phyloP scores from a whole-genome alignment of 129 eudicot genomes.

The Rutidosis leptorrhynchoides region DNA sequence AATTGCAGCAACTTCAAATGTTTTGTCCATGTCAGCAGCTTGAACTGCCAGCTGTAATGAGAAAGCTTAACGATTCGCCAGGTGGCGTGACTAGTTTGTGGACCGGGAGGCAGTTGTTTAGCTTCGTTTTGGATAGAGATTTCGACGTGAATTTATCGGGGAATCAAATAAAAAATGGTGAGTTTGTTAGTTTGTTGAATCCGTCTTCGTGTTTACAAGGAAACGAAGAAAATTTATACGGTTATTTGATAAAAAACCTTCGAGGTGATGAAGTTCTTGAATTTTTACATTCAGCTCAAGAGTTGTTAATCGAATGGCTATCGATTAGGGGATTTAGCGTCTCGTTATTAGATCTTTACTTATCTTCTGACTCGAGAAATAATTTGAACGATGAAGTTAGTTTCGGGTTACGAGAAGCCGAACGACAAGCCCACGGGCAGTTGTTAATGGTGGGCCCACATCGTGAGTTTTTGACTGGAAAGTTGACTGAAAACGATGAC shows the following conservation, averaged over 20 bases:
- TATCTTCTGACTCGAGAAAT: slow-evolving; percentile 48
- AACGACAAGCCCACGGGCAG: slow-evolving; percentile 46
- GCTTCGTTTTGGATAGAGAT: slow-evolving; percentile 58
- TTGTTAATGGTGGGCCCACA: slow-evolving; percentile 51
- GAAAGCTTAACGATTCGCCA: slow-evolving; percentile 31
- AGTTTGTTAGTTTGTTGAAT: slow-evolving; percentile 44
- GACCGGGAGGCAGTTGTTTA: slow-evolving; percentile 86
- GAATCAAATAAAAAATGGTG: slow-evolving; percentile 56
- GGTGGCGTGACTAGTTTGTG: slow-evolving; percentile 42
- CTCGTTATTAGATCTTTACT: slow-evolving; percentile 71
- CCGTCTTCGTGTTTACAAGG: slow-evolving; percentile 73
- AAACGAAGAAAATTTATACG: slow-evolving; percentile 48
- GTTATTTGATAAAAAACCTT: slow-evolving; percentile 42
- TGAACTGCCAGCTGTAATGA: slow-evolving; percentile 46
- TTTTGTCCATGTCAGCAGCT: slow-evolving; percentile 38
- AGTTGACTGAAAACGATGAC: slow-evolving; percentile 26
- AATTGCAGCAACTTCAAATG: slow-evolving; percentile 90
- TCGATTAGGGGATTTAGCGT: slow-evolving; percentile 83
- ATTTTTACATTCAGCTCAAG: slow-evolving; percentile 60
- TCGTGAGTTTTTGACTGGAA: slow-evolving; percentile 46
- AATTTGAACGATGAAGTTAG: slow-evolving; percentile 66
- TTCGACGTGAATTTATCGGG: slow-evolving; percentile 38
- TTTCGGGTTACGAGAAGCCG: slow-evolving; percentile 73
- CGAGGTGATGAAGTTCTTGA: slow-evolving; percentile 46
- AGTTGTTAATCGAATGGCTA: slow-evolving; percentile 81